Evolutionary conservation across 2,329 filamentous ascomycete genomes (phyloP).

Genomic region (Parafenestella ontariensis): DNA sequence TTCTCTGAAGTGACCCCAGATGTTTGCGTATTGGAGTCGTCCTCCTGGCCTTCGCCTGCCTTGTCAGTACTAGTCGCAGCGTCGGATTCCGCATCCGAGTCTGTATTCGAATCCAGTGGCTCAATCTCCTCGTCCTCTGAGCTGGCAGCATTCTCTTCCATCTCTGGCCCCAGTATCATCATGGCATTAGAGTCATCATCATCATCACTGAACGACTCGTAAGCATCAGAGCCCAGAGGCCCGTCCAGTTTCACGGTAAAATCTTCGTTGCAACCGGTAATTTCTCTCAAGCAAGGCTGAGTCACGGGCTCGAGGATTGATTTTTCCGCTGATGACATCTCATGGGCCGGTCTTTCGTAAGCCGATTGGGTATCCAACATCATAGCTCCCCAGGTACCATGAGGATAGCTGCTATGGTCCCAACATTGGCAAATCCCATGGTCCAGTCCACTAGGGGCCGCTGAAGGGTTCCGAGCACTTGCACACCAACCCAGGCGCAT

Average conservation of each 20-base stretch:
- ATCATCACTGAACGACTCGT: neutral
- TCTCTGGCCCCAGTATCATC: conserved; percentile 8
- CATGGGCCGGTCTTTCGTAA: too few species aligned
- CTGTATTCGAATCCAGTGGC: neutral
- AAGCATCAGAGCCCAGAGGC: neutral
- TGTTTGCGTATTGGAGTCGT: neutral
- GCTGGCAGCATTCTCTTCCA: neutral
- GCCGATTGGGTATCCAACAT: conserved; percentile 37
- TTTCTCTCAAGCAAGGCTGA: conserved; percentile 16
- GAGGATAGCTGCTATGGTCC: conserved; percentile 16
- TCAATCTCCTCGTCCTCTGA: neutral
- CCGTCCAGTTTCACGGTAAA: conserved; percentile 10
- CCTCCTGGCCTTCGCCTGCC: neutral
- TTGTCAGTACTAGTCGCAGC: too few species aligned
- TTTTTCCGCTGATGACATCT: conserved; percentile 10
- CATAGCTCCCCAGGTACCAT: conserved; percentile 39
- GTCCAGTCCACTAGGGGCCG: conserved; percentile 9
- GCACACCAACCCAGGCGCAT: conserved; percentile 37
- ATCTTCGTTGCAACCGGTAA: too few species aligned
- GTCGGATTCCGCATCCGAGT: conserved; percentile 1
- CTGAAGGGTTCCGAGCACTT: conserved; percentile 11
- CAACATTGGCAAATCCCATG: conserved; percentile 21
- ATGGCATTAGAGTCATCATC: conserved; percentile 6
- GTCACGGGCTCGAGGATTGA: neutral
- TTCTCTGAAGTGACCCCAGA: neutral